Evolutionary conservation across 73 alveolate species (phyloP).

Genomic region (Tetrahymena thermophila): DNA sequence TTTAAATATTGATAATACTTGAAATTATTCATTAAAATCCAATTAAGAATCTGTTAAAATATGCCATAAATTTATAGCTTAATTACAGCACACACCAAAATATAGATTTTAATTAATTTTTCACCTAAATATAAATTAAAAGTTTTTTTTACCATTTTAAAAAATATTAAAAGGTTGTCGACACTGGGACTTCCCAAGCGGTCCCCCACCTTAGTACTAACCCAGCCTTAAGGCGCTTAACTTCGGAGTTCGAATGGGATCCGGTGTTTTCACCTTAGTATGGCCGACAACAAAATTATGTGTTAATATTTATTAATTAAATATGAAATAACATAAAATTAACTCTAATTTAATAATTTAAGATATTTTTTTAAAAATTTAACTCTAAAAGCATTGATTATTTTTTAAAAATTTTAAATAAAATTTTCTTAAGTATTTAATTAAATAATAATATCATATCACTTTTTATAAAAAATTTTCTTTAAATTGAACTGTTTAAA

Average conservation of each 20-base stretch:
- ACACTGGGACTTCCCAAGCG: slow-evolving; percentile 99
- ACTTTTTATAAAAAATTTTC: no score
- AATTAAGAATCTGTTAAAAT: no score
- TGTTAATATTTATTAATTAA: background rate
- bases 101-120: background rate
- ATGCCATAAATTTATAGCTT: no score
- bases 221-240: slow-evolving; percentile 99
- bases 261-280: slow-evolving; percentile 99
- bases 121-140: background rate
- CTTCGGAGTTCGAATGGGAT: slow-evolving; percentile 99
- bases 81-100: background rate
- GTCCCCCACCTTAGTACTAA: slow-evolving; percentile 99
- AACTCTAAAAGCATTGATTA: no score
- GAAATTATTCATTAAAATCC: no score
- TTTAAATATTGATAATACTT: no score
- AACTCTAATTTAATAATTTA: no score
- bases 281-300: slow-evolving; percentile 91
- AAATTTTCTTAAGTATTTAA: no score
- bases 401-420: no score
- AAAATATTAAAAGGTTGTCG: slow-evolving; percentile 61
- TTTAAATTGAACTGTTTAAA: no score
- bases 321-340: background rate
- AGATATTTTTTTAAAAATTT: no score
- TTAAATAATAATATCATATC: no score
- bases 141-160: background rate